Conservation (phyloP, 2,329 filamentous ascomycete species). For the Colletotrichum theobromicola region DNA sequence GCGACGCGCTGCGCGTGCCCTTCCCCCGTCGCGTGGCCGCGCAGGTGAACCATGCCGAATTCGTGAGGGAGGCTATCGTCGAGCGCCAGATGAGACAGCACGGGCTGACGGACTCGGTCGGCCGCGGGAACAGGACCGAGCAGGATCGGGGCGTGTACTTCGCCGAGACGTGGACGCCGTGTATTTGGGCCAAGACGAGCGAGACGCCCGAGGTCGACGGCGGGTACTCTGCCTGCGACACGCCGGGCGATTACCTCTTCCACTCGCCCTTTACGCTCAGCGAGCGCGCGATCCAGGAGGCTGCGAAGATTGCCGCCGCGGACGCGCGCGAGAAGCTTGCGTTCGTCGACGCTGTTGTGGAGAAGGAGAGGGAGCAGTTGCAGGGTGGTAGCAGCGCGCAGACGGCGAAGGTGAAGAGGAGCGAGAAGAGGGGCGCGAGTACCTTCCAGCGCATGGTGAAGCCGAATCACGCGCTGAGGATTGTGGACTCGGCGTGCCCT, state of each 20-base stretch:
- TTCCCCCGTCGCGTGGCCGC: conserved; percentile 46
- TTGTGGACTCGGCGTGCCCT: not conserved
- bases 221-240: conserved; percentile 37
- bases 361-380: not conserved
- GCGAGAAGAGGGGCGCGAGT: not conserved
- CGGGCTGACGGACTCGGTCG: conserved; percentile 46
- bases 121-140: conserved; percentile 41
- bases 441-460: not conserved
- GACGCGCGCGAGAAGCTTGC: not conserved
- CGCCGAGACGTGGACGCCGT: conserved; percentile 47
- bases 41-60: conserved; percentile 43
- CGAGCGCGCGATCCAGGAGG: conserved; percentile 31
- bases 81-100: conserved; percentile 52
- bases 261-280: conserved; percentile 54
- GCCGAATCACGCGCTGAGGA: not conserved
- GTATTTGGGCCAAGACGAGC: conserved; percentile 32
- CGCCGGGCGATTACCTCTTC: conserved; percentile 55
- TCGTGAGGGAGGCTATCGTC: conserved; percentile 48
- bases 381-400: not conserved
- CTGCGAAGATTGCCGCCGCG: conserved; percentile 2
- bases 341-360: not conserved
- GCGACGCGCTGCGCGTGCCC: conserved; percentile 33
- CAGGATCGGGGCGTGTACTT: conserved; percentile 40
- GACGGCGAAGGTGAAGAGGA: not conserved
- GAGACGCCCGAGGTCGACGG: conserved; percentile 2